A percentile compares a stretch with the other conserved stretches of the same genome.
These are phyloP conservation scores for Adansonia rubrostipa DNA, from an alignment of 441 rosid genomes.

Conservation along the genomic window DNA sequence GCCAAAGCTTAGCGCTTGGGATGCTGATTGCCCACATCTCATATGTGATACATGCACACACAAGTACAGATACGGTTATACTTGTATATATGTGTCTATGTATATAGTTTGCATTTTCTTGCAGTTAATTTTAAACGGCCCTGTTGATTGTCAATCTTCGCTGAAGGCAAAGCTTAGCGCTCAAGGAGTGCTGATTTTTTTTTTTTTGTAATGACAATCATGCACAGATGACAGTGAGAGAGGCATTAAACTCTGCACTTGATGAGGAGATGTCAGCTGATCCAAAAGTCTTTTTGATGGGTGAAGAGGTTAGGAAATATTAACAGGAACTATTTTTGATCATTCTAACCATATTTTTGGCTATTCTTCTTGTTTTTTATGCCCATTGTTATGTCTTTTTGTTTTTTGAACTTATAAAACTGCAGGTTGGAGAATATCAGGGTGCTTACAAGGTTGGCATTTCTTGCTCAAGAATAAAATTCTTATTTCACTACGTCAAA, in stretches of 20 bases:
- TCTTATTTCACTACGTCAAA: not conserved
- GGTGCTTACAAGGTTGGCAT: slow-evolving; percentile 79
- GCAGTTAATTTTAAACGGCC: not conserved
- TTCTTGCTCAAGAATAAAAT: slow-evolving; percentile 3
- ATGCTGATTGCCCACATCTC: not conserved
- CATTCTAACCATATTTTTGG: not conserved
- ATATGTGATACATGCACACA: not conserved
- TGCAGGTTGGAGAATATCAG: slow-evolving; percentile 86
- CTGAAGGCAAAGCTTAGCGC: not conserved
- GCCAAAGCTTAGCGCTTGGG: not conserved
- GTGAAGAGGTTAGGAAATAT: slow-evolving; percentile 66
- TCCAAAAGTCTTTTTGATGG: slow-evolving; percentile 76
- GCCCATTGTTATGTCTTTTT: not conserved
- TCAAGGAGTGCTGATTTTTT: slow-evolving; percentile 7
- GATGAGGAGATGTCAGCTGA: slow-evolving; percentile 95
- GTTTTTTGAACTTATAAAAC: not conserved
- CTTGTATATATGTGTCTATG: not conserved
- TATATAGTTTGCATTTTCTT: not conserved
- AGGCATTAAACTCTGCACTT: slow-evolving; percentile 71
- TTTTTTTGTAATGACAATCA: not conserved
- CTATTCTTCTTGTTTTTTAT: slow-evolving; percentile 1
- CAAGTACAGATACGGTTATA: not conserved
- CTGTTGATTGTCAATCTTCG: not conserved
- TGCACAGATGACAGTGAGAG: slow-evolving; percentile 65
- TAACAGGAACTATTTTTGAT: not conserved